Conservation (phyloP, 495 filamentous ascomycete genomes). For the Cercophora samala region DNA sequence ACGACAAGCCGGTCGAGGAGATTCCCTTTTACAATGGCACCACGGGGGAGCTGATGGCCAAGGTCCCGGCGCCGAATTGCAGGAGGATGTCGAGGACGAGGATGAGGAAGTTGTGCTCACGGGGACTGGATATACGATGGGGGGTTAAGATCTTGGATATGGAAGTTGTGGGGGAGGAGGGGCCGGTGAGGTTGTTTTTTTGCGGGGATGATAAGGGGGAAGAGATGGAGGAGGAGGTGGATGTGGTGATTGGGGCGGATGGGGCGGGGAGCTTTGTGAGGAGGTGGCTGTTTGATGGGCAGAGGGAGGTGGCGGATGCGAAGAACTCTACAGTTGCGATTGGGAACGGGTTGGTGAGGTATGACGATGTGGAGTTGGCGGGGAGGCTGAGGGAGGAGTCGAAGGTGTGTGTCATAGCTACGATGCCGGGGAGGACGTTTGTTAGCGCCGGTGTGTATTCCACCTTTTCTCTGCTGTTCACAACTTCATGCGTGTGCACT, state of each 20-base stretch:
- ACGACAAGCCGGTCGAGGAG: constrained; percentile 1
- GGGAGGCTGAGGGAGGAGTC: neutral
- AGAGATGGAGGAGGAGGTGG: neutral
- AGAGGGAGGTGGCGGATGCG: no score
- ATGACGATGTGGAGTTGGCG: neutral
- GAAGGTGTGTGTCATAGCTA: neutral
- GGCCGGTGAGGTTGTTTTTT: constrained; percentile 7
- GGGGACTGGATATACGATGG: constrained; percentile 13
- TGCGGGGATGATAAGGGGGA: neutral
- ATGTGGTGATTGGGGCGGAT: constrained; percentile 12
- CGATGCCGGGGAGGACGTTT: neutral
- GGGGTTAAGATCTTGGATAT: neutral
- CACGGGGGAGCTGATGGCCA: constrained; percentile 7
- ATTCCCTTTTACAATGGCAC: constrained; percentile 14
- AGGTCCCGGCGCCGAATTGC: neutral
- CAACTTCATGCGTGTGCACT: neutral
- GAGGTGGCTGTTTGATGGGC: constrained; percentile 6
- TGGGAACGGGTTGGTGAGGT: constrained; percentile 9
- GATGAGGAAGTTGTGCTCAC: neutral
- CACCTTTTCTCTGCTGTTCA: neutral
- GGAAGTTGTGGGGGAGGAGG: neutral
- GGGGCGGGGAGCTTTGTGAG: constrained; percentile 7
- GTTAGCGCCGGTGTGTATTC: neutral
- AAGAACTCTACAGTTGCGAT: constrained; percentile 1
- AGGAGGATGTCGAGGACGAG: constrained; percentile 10